phyloP scores from a whole-genome alignment of 768 basidiomycete species.

The Lactarius sanguifluus region DNA sequence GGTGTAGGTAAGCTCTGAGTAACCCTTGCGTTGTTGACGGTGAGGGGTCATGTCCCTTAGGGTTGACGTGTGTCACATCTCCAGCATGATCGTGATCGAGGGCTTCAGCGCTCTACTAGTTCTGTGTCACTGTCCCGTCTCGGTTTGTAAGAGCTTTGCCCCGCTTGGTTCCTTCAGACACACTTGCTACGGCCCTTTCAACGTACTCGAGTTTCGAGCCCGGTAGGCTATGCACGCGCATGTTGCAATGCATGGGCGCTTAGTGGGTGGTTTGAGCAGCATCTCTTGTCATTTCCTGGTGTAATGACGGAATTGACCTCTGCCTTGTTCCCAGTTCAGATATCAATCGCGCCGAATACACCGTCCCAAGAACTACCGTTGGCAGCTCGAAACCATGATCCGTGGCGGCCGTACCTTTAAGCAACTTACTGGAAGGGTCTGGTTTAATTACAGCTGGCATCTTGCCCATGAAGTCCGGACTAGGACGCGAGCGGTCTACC shows the following conservation, averaged over 20 bases:
- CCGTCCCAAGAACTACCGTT: neutral
- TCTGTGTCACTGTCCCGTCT: too few species aligned
- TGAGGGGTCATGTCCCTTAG: neutral
- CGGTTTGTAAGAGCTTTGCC: neutral
- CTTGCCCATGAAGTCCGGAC: neutral
- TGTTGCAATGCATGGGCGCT: neutral
- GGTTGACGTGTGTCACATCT: neutral
- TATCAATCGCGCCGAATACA: too few species aligned
- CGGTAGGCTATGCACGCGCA: neutral
- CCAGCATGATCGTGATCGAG: neutral
- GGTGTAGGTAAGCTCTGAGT: neutral
- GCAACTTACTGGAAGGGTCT: neutral
- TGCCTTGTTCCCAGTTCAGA: neutral
- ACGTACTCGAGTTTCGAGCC: neutral
- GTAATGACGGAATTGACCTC: neutral
- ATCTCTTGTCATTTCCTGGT: neutral
- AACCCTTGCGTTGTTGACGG: neutral
- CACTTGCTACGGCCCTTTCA: neutral
- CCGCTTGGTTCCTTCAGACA: neutral
- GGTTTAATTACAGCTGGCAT: neutral
- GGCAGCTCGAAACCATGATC: neutral
- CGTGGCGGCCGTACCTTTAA: neutral
- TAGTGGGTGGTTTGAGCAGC: neutral
- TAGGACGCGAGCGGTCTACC: neutral
- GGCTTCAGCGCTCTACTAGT: neutral